Evolutionary conservation across 1,284 basidiomycete genomes (phyloP).

Genomic region (Crocinoboletus sp.): DNA sequence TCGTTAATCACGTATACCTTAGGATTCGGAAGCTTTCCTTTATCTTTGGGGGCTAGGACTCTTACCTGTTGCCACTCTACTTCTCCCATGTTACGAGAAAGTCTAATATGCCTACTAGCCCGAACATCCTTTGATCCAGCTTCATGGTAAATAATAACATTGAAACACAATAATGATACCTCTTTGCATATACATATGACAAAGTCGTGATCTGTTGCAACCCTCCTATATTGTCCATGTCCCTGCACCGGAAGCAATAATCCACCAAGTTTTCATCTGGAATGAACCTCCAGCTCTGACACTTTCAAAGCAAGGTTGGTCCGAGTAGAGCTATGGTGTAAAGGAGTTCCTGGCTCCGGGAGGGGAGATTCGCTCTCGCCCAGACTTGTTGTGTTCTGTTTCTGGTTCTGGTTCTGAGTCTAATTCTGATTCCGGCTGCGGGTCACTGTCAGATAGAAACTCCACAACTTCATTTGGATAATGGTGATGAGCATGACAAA

Average conservation of each 20-base stretch:
- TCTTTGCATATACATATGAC: slow-evolving; percentile 5
- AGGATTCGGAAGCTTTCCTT: no score
- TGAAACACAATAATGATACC: no score
- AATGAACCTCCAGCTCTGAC: slow-evolving; percentile 8
- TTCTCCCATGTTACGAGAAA: no score
- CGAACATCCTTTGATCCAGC: no score
- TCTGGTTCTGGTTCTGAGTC: not conserved
- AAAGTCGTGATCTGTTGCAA: slow-evolving; percentile 16
- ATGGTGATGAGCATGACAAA: not conserved
- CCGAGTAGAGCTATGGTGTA: not conserved
- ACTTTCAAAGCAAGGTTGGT: not conserved
- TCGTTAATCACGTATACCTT: no score
- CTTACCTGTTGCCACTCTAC: no score
- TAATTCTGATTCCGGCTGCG: not conserved
- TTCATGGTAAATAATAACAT: no score
- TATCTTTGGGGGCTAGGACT: no score
- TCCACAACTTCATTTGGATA: not conserved
- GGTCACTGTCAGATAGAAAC: not conserved
- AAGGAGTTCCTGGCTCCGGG: not conserved
- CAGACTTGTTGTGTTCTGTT: not conserved
- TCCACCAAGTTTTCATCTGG: slow-evolving; percentile 14
- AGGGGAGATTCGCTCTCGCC: no score
- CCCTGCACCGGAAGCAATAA: slow-evolving; percentile 9
- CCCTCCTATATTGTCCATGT: slow-evolving; percentile 13
- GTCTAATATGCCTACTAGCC: no score